Conservation (phyloP, 495 filamentous ascomycete genomes). For the Penicillium robsamsonii region DNA sequence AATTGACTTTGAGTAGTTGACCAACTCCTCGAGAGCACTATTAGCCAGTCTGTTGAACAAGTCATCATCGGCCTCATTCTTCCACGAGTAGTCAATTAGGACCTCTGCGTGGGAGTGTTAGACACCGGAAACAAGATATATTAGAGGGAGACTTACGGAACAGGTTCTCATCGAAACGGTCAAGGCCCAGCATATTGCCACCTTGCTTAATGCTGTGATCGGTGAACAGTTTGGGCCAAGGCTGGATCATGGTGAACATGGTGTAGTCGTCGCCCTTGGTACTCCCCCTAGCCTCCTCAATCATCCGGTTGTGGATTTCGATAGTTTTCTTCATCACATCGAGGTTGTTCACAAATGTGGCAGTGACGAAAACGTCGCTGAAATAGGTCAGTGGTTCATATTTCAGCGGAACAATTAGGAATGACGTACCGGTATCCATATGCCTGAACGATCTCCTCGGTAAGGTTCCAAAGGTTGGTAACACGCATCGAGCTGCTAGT, state of each 20-base stretch:
- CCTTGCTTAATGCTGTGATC: slow-evolving; percentile 15
- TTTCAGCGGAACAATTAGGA: not conserved
- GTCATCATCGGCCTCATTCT: slow-evolving; percentile 17
- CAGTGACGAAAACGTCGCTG: slow-evolving; percentile 23
- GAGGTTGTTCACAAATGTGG: slow-evolving; percentile 18
- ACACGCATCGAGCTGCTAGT: slow-evolving; percentile 13
- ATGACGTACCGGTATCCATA: slow-evolving; percentile 18
- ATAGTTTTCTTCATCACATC: slow-evolving; percentile 16
- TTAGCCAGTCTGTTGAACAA: slow-evolving; percentile 20
- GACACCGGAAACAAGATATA: not conserved
- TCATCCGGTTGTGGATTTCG: slow-evolving; percentile 18
- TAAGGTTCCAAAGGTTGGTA: slow-evolving; percentile 17
- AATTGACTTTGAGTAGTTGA: slow-evolving; percentile 23
- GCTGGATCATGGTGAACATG: slow-evolving; percentile 24
- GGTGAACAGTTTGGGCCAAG: slow-evolving; percentile 22
- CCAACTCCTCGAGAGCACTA: slow-evolving; percentile 14
- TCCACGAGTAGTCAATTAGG: slow-evolving; percentile 26
- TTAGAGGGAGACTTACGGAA: slow-evolving; percentile 16
- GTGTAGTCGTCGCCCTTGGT: slow-evolving; percentile 15
- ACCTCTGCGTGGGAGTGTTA: slow-evolving; percentile 13
- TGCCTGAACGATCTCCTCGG: slow-evolving; percentile 17
- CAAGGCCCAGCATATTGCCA: slow-evolving; percentile 28
- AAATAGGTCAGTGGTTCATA: not conserved
- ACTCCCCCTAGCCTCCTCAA: slow-evolving; percentile 16
- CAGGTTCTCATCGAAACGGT: slow-evolving; percentile 25